These are phyloP conservation scores for Schwanniomyces pseudopolymorphus DNA, from an alignment of 805 yeast genomes.

Conservation along the genomic window DNA sequence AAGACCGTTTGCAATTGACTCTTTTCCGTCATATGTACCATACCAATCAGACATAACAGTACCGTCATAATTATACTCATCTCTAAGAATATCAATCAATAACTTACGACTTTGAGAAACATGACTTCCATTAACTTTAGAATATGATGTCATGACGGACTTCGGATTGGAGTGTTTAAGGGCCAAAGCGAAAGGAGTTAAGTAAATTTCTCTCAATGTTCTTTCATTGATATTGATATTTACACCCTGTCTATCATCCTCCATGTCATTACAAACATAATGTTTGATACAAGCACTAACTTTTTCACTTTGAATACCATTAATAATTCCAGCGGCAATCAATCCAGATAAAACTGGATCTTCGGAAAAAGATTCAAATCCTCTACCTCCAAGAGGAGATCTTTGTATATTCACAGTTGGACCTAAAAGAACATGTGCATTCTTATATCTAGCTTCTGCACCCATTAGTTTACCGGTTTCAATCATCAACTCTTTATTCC, in stretches of 20 bases:
- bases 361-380: slow-evolving; percentile 33
- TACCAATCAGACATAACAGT: slow-evolving; percentile 35
- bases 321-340: slow-evolving; percentile 21
- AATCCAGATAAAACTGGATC: slow-evolving; percentile 32
- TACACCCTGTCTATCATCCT: slow-evolving; percentile 25
- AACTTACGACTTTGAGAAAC: slow-evolving; percentile 23
- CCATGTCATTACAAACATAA: slow-evolving; percentile 32
- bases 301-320: slow-evolving; percentile 13
- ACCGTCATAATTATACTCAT: slow-evolving; percentile 37
- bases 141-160: slow-evolving; percentile 31
- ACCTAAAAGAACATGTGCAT: slow-evolving; percentile 30
- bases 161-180: slow-evolving; percentile 27
- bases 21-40: slow-evolving; percentile 27
- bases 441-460: slow-evolving; percentile 27
- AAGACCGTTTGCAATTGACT: slow-evolving; percentile 26
- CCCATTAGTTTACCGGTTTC: slow-evolving; percentile 32
- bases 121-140: slow-evolving; percentile 30
- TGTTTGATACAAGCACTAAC: slow-evolving; percentile 33
- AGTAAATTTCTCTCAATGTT: slow-evolving; percentile 31
- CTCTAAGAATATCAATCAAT: slow-evolving; percentile 21
- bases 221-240: slow-evolving; percentile 29
- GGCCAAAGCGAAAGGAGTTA: slow-evolving; percentile 34
- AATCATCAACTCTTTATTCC: slow-evolving; percentile 22
- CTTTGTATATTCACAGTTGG: slow-evolving; percentile 34
- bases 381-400: slow-evolving; percentile 34